A percentile compares a stretch with the other conserved stretches of the same genome.
Conservation (phyloP, 305 asterid genomes). For the Vinca major region DNA sequence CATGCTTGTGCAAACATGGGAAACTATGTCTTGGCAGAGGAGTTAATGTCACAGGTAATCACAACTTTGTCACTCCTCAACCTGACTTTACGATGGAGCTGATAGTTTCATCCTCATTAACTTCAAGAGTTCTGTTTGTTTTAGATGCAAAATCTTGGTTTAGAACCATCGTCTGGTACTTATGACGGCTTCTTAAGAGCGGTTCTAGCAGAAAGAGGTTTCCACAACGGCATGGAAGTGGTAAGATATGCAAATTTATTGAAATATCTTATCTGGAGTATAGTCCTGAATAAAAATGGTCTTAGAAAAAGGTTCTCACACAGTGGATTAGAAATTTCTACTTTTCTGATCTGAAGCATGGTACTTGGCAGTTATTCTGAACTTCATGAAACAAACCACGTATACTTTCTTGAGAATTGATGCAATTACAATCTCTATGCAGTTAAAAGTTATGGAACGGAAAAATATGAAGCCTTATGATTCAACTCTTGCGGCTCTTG, state of each 20-base stretch:
- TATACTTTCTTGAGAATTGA: not conserved
- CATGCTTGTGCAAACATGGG: constrained; percentile 51
- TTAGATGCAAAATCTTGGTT: constrained; percentile 81
- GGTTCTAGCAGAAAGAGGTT: constrained; percentile 43
- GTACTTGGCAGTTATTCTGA: not conserved
- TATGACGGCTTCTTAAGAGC: constrained; percentile 64
- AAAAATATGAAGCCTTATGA: constrained; percentile 60
- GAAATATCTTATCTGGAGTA: not conserved
- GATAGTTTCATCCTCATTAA: constrained; percentile 8
- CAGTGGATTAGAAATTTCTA: not conserved
- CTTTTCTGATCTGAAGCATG: constrained; percentile 2
- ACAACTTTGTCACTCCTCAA: constrained; percentile 17
- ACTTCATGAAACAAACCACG: not conserved
- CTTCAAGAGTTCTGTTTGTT: not conserved
- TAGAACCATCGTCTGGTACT: constrained; percentile 52
- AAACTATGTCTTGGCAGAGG: constrained; percentile 50
- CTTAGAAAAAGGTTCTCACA: not conserved
- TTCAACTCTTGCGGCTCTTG: constrained; percentile 62
- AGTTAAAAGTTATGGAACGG: constrained; percentile 70
- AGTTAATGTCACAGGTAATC: constrained; percentile 63
- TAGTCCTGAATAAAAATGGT: not conserved
- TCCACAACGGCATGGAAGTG: constrained; percentile 56
- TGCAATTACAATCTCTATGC: constrained; percentile 23
- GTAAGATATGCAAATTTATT: constrained; percentile 32
- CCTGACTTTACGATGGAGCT: not conserved